Percentiles rank a stretch among this genome's conserved stretches.
Evolutionary conservation across 2,329 filamentous ascomycete species (phyloP).

Genomic region (Tolypocladium guangdongense): DNA sequence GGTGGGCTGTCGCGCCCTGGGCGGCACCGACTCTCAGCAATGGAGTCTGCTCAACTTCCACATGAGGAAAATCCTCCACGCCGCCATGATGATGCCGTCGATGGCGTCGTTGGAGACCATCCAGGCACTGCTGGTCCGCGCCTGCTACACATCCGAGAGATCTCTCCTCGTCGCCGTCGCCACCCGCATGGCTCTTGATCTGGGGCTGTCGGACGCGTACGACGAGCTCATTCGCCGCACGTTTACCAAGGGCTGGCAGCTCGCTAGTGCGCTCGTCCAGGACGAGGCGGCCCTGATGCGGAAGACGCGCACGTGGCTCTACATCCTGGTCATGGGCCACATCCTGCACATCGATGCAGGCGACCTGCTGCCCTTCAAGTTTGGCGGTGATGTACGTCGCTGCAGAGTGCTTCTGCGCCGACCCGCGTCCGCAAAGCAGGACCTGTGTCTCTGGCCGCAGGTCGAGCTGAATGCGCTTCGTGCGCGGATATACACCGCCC

Average conservation of each 20-base stretch:
- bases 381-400: constrained; percentile 31
- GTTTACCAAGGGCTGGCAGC: neutral
- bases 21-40: constrained; percentile 24
- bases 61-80: constrained; percentile 31
- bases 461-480: constrained; percentile 27
- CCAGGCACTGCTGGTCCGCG: constrained; percentile 39
- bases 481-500: constrained; percentile 24
- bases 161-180: constrained; percentile 39
- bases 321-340: constrained; percentile 39
- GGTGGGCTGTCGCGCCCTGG: constrained; percentile 35
- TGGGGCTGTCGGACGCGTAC: constrained; percentile 32
- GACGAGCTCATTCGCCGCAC: constrained; percentile 21
- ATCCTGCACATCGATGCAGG: constrained; percentile 32
- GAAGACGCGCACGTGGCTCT: constrained; percentile 38
- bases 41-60: constrained; percentile 33
- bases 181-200: constrained; percentile 36
- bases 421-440: constrained; percentile 31
- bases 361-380: constrained; percentile 13
- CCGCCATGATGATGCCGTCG: constrained; percentile 14
- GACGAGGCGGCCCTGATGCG: constrained; percentile 25
- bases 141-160: constrained; percentile 41
- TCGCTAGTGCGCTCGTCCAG: neutral
- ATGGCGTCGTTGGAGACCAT: constrained; percentile 33
- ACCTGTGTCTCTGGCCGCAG: constrained; percentile 40
- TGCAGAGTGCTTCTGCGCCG: constrained; percentile 33